phyloP scores from a whole-genome alignment of 2,329 filamentous ascomycete genomes.

The Claviceps citrina region DNA sequence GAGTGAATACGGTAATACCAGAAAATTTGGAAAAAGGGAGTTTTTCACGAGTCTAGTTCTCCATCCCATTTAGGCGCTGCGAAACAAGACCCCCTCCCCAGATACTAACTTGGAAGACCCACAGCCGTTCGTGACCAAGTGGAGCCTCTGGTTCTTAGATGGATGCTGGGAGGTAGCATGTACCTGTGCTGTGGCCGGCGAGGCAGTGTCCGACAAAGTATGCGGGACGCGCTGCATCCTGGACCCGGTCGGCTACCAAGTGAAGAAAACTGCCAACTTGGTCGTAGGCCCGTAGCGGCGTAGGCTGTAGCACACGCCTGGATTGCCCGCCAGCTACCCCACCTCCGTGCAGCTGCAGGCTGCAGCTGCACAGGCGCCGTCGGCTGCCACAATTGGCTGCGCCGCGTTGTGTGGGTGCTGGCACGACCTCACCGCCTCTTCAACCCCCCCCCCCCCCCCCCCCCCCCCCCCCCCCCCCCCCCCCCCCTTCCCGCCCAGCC shows the following conservation, averaged over 20 bases:
- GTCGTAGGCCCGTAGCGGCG: no score
- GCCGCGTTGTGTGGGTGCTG: slow-evolving; percentile 18
- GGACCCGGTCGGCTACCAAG: background rate
- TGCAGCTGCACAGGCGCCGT: slow-evolving; percentile 18
- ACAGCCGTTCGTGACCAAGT: background rate
- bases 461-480: slow-evolving; percentile 25
- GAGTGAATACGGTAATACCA: no score
- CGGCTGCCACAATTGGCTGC: slow-evolving; percentile 20
- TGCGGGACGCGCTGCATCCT: background rate
- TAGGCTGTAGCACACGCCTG: no score
- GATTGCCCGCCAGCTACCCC: slow-evolving; percentile 13
- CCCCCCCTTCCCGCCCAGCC: slow-evolving; percentile 11
- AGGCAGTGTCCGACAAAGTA: background rate
- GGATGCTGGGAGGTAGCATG: background rate
- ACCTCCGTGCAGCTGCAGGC: slow-evolving; percentile 15
- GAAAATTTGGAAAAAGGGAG: no score
- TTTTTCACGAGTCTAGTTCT: no score
- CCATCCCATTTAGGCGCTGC: no score
- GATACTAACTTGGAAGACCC: no score
- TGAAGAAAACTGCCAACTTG: no score
- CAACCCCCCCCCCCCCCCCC: slow-evolving; percentile 11
- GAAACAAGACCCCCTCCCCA: no score
- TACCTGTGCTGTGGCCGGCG: background rate
- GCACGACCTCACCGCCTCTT: slow-evolving; percentile 25
- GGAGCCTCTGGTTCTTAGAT: background rate